A percentile compares a stretch with the other conserved stretches of the same genome.
phyloP scores from a whole-genome alignment of 768 basidiomycete genomes.

The Russula ochroleuca region DNA sequence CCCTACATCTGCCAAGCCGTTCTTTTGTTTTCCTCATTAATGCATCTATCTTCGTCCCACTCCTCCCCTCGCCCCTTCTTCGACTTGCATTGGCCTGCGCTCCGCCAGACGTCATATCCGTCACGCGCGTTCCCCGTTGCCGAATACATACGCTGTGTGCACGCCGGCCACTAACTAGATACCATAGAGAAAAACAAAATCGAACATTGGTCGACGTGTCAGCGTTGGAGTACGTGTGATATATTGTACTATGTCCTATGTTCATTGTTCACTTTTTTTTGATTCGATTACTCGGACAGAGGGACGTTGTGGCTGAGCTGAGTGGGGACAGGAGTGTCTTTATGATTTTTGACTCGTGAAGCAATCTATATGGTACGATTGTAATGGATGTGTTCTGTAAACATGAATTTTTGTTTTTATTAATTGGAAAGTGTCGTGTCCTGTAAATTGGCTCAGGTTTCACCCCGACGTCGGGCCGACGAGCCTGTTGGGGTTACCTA shows the following conservation, averaged over 20 bases:
- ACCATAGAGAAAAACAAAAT: too few species aligned
- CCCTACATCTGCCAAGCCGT: too few species aligned
- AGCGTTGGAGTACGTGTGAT: constrained; percentile 12
- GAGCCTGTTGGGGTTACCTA: too few species aligned
- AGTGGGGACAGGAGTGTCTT: neutral
- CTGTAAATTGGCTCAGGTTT: too few species aligned
- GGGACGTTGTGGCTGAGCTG: constrained; percentile 2
- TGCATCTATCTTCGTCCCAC: neutral
- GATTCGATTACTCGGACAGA: constrained; percentile 10
- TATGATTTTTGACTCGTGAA: constrained; percentile 10
- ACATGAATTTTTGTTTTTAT: neutral
- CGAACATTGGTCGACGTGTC: neutral
- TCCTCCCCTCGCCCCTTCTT: constrained; percentile 1
- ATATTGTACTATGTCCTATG: constrained; percentile 11
- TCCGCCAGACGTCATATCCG: neutral
- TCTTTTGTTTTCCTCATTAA: neutral
- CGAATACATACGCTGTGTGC: constrained; percentile 6
- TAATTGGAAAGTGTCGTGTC: too few species aligned
- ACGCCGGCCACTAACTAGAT: too few species aligned
- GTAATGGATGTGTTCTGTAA: constrained; percentile 17
- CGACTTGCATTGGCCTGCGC: constrained; percentile 11
- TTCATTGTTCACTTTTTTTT: constrained; percentile 5
- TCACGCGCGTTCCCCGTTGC: neutral
- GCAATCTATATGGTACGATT: constrained; percentile 23
- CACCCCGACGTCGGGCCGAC: too few species aligned